Percentiles rank a stretch among this genome's conserved stretches.
Evolutionary conservation across 768 basidiomycete genomes (phyloP).

Genomic region (Atractiella rhizophila): DNA sequence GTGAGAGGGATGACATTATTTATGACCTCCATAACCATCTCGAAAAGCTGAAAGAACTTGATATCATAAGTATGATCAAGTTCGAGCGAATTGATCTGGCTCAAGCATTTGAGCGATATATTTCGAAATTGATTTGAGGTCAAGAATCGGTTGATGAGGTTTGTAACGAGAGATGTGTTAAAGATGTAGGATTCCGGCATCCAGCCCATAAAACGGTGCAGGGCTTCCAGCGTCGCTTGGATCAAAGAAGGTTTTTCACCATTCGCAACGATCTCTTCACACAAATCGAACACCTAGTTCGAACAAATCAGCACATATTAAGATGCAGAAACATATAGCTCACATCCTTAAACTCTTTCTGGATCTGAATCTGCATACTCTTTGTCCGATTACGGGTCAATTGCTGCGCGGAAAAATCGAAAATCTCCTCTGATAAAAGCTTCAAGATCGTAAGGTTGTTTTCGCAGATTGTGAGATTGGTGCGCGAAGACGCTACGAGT

Average conservation of each 20-base stretch:
- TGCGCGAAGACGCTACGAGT: constrained; percentile 89
- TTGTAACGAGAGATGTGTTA: constrained; percentile 88
- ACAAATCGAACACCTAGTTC: constrained; percentile 93
- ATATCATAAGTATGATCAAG: constrained; percentile 91
- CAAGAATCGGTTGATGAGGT: constrained; percentile 80
- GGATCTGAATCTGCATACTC: too few species aligned
- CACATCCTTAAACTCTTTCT: too few species aligned
- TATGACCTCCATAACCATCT: constrained; percentile 97
- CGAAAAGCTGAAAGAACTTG: constrained; percentile 91
- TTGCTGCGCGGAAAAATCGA: constrained; percentile 94
- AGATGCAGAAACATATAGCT: too few species aligned
- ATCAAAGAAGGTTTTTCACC: constrained; percentile 89
- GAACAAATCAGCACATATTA: too few species aligned
- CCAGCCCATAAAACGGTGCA: constrained; percentile 92
- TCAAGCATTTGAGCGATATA: constrained; percentile 81
- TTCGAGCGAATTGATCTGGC: constrained; percentile 79
- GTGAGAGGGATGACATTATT: too few species aligned
- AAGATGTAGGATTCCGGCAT: constrained; percentile 97
- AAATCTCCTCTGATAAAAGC: constrained; percentile 92
- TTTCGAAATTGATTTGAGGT: constrained; percentile 93
- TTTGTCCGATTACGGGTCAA: too few species aligned
- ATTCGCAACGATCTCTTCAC: constrained; percentile 84
- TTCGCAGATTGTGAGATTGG: constrained; percentile 84
- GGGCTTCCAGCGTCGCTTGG: constrained; percentile 76
- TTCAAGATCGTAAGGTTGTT: constrained; percentile 99